These are phyloP conservation scores for Fraxinus ornus DNA, from an alignment of 305 asterid species.

Conservation along the genomic window DNA sequence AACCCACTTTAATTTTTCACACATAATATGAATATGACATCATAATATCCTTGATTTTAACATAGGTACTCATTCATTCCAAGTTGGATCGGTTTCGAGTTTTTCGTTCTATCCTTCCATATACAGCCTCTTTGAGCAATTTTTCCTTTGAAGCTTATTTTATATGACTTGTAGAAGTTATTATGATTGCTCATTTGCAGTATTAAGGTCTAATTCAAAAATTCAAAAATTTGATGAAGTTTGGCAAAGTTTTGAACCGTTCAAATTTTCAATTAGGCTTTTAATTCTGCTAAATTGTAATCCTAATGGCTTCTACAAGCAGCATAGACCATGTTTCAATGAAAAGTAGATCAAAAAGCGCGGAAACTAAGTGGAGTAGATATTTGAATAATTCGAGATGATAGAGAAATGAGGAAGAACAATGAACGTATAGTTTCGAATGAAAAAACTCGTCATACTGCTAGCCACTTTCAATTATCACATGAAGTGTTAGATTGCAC, in stretches of 20 bases:
- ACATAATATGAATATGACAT: background rate
- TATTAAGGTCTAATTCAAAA: background rate
- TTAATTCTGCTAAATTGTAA: background rate
- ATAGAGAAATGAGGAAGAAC: background rate
- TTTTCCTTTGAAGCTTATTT: background rate
- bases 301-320: background rate
- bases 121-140: background rate
- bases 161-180: background rate
- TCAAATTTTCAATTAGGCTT: background rate
- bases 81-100: no score
- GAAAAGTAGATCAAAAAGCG: background rate
- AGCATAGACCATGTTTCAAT: background rate
- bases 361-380: background rate
- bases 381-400: no score
- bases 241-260: no score
- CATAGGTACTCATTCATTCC: background rate
- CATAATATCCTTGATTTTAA: background rate
- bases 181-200: background rate
- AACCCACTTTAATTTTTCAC: background rate
- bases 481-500: background rate
- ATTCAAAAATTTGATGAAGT: background rate
- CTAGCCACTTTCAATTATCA: background rate
- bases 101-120: no score
- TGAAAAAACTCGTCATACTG: background rate
- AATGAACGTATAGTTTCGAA: background rate